Percentiles rank a stretch among this genome's conserved stretches.
phyloP scores from a whole-genome alignment of 495 filamentous ascomycete genomes.

The Xanthoparmelia taractica region DNA sequence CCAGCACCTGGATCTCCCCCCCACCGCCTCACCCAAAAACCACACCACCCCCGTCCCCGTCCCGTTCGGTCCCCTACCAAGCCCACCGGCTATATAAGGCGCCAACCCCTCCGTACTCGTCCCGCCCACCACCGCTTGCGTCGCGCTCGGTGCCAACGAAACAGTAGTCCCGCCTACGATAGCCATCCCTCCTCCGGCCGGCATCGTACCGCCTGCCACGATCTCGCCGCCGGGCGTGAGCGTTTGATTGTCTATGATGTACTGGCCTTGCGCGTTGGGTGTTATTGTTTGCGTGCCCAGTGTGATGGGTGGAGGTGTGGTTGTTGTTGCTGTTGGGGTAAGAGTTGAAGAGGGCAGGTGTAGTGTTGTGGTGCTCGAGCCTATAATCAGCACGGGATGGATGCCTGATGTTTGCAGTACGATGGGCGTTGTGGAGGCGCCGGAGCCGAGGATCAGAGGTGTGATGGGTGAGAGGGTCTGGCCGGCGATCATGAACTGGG shows the following conservation, averaged over 20 bases:
- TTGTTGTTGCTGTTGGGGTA: background rate
- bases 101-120: slow-evolving; percentile 1
- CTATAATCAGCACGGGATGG: background rate
- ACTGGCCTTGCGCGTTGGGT: background rate
- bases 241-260: background rate
- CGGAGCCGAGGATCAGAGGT: background rate
- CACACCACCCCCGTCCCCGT: background rate
- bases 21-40: background rate
- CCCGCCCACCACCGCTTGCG: background rate
- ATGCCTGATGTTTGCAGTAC: background rate
- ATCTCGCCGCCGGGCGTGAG: background rate
- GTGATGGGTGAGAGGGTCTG: background rate
- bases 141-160: background rate
- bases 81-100: background rate
- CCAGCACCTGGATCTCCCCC: background rate
- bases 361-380: slow-evolving; percentile 6
- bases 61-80: background rate
- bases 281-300: background rate
- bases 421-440: background rate
- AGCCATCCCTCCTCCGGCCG: background rate
- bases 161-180: background rate
- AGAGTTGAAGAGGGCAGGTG: background rate
- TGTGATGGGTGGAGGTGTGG: background rate
- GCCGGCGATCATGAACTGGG: background rate
- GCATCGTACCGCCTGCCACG: background rate